Evolutionary conservation across 768 basidiomycete species (phyloP).

Genomic region (Podaxis sp.): DNA sequence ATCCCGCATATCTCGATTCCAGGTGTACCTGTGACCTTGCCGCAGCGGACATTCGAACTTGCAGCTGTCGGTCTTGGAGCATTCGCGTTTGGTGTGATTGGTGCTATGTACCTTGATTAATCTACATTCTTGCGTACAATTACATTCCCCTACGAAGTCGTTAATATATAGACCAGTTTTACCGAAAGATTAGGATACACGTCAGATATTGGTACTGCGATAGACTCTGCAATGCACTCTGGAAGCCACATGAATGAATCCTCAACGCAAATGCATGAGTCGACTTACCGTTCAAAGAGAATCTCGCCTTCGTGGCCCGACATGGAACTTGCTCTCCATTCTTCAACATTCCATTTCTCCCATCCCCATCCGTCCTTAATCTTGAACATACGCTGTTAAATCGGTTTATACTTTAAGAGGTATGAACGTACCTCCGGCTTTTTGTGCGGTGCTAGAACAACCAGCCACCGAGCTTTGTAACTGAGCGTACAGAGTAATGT

Average conservation of each 20-base stretch:
- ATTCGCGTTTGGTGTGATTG: slow-evolving; percentile 34
- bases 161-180: neutral
- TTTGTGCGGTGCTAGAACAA: slow-evolving; percentile 74
- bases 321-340: slow-evolving; percentile 45
- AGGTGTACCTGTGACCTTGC: slow-evolving; percentile 4
- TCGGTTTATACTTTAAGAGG: neutral
- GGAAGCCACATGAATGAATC: neutral
- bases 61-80: slow-evolving; percentile 35
- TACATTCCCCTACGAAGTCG: neutral
- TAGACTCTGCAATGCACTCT: slow-evolving; percentile 59
- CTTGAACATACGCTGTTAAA: slow-evolving; percentile 28
- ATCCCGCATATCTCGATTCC: slow-evolving; percentile 1
- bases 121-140: neutral
- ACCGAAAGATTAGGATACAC: neutral
- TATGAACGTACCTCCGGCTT: slow-evolving; percentile 59
- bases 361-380: slow-evolving; percentile 71
- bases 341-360: slow-evolving; percentile 57
- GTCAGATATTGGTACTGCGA: slow-evolving; percentile 38
- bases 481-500: slow-evolving; percentile 65
- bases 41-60: slow-evolving; percentile 28
- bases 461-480: slow-evolving; percentile 60
- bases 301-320: slow-evolving; percentile 42
- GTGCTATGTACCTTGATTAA: slow-evolving; percentile 27
- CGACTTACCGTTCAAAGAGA: slow-evolving; percentile 45
- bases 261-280: neutral